phyloP scores from a whole-genome alignment of 1,284 basidiomycete species.

The Meripilus lineatus region DNA sequence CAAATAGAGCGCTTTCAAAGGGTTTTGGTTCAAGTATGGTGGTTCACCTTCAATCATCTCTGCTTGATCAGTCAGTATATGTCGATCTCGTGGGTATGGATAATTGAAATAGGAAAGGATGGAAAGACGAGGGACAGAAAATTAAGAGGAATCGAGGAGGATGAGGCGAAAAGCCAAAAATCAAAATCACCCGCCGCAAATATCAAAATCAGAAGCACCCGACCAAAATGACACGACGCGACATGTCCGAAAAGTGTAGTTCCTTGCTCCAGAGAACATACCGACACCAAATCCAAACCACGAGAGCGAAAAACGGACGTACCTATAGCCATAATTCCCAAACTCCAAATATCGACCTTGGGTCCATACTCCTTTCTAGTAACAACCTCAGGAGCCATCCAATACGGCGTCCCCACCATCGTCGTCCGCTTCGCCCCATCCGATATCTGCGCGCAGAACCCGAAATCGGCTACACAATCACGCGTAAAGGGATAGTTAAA shows the following conservation, averaged over 20 bases:
- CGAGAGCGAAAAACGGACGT: too few species aligned
- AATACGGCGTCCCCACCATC: constrained; percentile 99
- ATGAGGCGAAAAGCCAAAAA: too few species aligned
- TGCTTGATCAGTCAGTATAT: too few species aligned
- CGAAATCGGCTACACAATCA: constrained; percentile 81
- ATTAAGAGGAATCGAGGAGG: constrained; percentile 10
- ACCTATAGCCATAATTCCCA: constrained; percentile 99
- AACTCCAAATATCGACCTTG: constrained; percentile 97
- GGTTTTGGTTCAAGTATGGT: constrained; percentile 96
- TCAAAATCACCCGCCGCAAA: not conserved
- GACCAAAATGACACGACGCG: too few species aligned
- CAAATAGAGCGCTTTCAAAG: constrained; percentile 90
- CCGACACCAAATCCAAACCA: too few species aligned
- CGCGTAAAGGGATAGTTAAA: not conserved
- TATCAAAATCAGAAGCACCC: not conserved
- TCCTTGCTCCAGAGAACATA: too few species aligned
- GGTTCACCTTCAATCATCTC: constrained; percentile 99
- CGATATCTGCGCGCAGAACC: constrained; percentile 97
- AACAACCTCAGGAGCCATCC: constrained; percentile 99
- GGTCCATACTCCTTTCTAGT: constrained; percentile 98
- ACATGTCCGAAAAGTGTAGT: too few species aligned
- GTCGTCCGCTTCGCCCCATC: constrained; percentile 95
- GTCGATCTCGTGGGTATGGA: not conserved
- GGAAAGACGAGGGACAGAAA: constrained; percentile 2
- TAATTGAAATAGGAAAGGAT: not conserved